Conservation (phyloP, 441 rosid genomes). For the Omphalea diandra region DNA sequence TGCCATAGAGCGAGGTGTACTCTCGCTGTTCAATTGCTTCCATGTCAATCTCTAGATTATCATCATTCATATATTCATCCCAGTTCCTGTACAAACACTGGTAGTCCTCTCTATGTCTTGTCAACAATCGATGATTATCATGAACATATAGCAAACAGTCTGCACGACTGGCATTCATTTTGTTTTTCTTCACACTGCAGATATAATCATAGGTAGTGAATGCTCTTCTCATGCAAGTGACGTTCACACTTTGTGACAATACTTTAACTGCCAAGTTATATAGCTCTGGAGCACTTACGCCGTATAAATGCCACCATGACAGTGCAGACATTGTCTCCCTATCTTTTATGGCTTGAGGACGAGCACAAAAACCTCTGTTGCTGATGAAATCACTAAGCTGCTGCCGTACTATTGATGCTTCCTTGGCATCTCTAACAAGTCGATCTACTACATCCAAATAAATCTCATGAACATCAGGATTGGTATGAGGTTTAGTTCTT, state of each 20-base stretch:
- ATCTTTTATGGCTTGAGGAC: neutral
- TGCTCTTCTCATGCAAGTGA: neutral
- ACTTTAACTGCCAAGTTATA: neutral
- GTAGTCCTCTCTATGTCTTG: neutral
- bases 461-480: neutral
- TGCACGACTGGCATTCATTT: neutral
- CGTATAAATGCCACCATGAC: neutral
- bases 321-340: neutral
- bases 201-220: neutral
- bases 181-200: neutral
- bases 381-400: neutral
- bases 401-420: neutral
- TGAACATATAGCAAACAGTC: neutral
- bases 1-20: neutral
- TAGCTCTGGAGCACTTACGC: neutral
- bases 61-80: neutral
- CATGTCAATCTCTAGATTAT: neutral
- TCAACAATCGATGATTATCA: neutral
- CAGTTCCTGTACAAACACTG: neutral
- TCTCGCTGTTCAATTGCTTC: neutral
- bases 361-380: neutral
- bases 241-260: neutral
- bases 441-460: neutral
- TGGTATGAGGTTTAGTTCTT: neutral
- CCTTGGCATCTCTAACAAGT: neutral